Evolutionary conservation across 2,329 filamentous ascomycete species (phyloP).

Genomic region (Dactylella cylindrospora): DNA sequence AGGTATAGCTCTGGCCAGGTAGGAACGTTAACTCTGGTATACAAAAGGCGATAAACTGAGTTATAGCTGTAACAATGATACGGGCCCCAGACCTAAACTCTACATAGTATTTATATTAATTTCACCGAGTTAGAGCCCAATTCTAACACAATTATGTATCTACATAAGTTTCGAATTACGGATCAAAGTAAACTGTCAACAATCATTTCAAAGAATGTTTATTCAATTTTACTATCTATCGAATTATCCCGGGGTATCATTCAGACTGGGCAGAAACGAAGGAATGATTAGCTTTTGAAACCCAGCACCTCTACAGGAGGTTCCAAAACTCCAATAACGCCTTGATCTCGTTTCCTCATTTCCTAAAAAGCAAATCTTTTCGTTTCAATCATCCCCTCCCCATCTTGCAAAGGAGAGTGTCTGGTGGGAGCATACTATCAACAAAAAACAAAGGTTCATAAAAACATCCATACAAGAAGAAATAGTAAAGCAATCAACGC

Average conservation of each 20-base stretch:
- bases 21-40: too few relatives aligned
- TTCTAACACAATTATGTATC: too few relatives aligned
- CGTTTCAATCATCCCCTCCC: too few relatives aligned
- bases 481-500: neutral
- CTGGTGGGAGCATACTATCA: neutral
- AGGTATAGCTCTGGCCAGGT: too few relatives aligned
- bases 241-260: slow-evolving; percentile 29
- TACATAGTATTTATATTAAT: neutral
- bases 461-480: neutral
- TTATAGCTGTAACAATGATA: too few relatives aligned
- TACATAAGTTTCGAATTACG: too few relatives aligned
- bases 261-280: neutral
- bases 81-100: neutral
- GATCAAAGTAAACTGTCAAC: too few relatives aligned
- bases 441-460: neutral
- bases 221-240: too few relatives aligned
- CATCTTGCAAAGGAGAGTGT: too few relatives aligned
- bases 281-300: neutral
- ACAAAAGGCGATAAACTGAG: too few relatives aligned
- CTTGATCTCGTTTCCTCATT: slow-evolving; percentile 10
- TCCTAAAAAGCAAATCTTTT: slow-evolving; percentile 3
- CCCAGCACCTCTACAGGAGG: slow-evolving; percentile 10
- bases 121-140: too few relatives aligned
- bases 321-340: slow-evolving; percentile 36
- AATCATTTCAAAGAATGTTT: too few relatives aligned